Percentiles rank a stretch among this genome's conserved stretches.
Conservation (phyloP, 257 asterid species). For the Handroanthus guayacan region DNA sequence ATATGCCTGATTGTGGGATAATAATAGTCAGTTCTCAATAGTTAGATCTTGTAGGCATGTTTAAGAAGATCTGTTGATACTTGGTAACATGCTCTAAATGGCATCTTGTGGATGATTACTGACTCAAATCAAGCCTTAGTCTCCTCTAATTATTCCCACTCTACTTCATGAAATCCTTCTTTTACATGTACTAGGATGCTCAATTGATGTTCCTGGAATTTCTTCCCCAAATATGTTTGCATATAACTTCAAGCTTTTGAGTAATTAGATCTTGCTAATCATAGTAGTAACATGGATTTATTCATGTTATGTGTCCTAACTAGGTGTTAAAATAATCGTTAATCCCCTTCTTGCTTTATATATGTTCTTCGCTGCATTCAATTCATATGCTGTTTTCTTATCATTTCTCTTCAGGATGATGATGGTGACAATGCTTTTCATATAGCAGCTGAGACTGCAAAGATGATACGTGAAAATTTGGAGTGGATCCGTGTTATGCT, state of each 20-base stretch:
- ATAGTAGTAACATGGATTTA: conserved; percentile 11
- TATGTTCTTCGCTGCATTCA: conserved; percentile 23
- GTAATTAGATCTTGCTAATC: conserved; percentile 23
- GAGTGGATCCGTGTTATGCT: conserved; percentile 92
- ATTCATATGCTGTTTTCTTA: conserved; percentile 37
- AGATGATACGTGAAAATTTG: conserved; percentile 96
- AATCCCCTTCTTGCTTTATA: conserved; percentile 20
- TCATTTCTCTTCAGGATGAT: conserved; percentile 74
- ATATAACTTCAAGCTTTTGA: conserved; percentile 21
- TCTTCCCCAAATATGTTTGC: conserved; percentile 12
- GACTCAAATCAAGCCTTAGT: conserved; percentile 26
- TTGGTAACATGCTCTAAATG: conserved; percentile 14
- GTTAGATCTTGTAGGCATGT: conserved; percentile 25
- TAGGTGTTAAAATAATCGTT: conserved; percentile 11
- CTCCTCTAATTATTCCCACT: conserved; percentile 26
- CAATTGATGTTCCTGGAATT: conserved; percentile 18
- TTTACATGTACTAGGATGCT: conserved; percentile 21
- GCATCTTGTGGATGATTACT: background rate
- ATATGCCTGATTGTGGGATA: conserved; percentile 10
- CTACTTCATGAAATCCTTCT: conserved; percentile 26
- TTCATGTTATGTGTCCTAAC: conserved; percentile 25
- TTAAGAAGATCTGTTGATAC: conserved; percentile 19
- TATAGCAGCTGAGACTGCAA: conserved; percentile 95
- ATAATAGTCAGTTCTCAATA: conserved; percentile 18
- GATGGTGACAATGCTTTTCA: conserved; percentile 99